Percentiles rank a stretch among this genome's conserved stretches.
Evolutionary conservation across 306 rosid species (phyloP).

Genomic region (Lathyrus oleraceus): DNA sequence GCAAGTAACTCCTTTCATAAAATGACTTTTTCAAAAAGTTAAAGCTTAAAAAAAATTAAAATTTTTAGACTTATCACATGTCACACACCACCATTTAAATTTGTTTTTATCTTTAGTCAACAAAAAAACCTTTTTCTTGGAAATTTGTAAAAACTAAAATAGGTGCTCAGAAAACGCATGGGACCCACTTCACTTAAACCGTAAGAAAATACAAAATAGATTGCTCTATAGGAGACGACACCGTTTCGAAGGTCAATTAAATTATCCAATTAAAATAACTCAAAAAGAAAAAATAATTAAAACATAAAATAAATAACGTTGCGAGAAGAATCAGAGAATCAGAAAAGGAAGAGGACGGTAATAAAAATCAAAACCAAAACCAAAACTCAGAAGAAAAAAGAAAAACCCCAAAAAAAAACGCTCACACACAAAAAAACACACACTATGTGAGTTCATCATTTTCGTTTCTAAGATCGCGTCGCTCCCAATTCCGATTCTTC

Average conservation of each 20-base stretch:
- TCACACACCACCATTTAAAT: too few relatives aligned
- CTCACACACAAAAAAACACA: neutral
- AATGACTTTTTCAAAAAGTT: too few relatives aligned
- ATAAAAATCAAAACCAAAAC: neutral
- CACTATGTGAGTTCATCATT: neutral
- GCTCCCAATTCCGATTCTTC: neutral
- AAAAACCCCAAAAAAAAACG: neutral
- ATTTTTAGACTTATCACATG: too few relatives aligned
- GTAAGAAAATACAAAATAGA: neutral
- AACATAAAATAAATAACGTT: neutral
- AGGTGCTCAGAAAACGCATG: neutral
- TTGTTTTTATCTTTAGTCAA: too few relatives aligned
- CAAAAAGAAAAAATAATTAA: too few relatives aligned
- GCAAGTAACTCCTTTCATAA: too few relatives aligned
- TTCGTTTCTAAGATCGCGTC: neutral
- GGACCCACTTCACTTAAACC: neutral
- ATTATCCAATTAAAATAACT: neutral
- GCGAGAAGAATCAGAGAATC: neutral
- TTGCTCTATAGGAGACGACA: neutral
- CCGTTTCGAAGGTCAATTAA: conserved; percentile 7
- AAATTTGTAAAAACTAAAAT: neutral
- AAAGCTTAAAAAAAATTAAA: too few relatives aligned
- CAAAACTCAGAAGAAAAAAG: neutral
- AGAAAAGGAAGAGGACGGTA: neutral
- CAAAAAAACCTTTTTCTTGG: neutral